These are phyloP conservation scores for Jimgerdemannia flammicorona DNA, from an alignment of 192 early-diverging fungal genomes.

Conservation along the genomic window DNA sequence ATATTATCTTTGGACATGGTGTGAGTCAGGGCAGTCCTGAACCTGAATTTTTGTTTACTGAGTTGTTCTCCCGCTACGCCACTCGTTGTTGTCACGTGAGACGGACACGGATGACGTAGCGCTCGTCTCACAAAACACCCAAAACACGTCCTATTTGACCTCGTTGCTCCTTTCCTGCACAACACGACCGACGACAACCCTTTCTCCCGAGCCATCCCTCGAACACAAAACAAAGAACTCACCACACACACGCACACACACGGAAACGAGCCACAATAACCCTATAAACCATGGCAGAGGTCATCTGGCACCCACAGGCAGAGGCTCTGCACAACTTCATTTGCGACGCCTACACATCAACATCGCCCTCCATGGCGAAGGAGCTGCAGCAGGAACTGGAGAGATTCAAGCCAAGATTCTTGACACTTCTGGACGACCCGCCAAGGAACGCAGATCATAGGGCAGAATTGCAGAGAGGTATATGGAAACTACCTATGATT, in stretches of 20 bases:
- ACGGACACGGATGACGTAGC: not conserved
- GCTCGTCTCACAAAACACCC: not conserved
- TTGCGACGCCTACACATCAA: not conserved
- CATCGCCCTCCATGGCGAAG: not conserved
- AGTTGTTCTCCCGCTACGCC: not conserved
- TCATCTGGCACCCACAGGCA: not conserved
- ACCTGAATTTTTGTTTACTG: not conserved
- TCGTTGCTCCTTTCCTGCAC: not conserved
- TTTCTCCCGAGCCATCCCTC: not conserved
- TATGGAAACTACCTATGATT: no score
- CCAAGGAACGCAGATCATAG: constrained; percentile 20
- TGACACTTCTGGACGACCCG: constrained; percentile 19
- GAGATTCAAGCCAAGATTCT: not conserved
- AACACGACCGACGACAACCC: not conserved
- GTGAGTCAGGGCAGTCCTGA: not conserved
- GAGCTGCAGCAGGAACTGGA: not conserved
- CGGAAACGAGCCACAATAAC: not conserved
- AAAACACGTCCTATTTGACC: not conserved
- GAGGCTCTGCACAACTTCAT: not conserved
- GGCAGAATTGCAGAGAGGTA: constrained; percentile 18
- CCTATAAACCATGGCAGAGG: not conserved
- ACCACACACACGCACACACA: not conserved
- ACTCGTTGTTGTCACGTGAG: not conserved
- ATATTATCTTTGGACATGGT: constrained; percentile 61
- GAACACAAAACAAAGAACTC: not conserved